These are phyloP conservation scores for Diutina scorzettiae DNA, from an alignment of 1,139 yeast genomes.

Conservation along the genomic window DNA sequence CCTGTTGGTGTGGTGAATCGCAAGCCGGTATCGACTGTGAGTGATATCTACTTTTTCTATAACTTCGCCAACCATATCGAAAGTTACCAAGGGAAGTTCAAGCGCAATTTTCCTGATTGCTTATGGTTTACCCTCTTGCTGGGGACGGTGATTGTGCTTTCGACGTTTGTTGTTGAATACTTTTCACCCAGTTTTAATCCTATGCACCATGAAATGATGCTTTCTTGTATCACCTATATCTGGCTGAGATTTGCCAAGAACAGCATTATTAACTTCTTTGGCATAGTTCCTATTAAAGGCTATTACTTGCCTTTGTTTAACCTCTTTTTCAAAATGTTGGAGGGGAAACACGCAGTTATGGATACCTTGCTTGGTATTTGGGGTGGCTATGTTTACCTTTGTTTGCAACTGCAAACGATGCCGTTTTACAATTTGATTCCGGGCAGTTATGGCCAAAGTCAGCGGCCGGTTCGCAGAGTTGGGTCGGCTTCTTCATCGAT, in stretches of 20 bases:
- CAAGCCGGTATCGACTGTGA: constrained; percentile 24
- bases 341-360: constrained; percentile 29
- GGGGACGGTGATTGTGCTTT: constrained; percentile 1
- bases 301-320: constrained; percentile 47
- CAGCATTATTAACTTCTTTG: constrained; percentile 38
- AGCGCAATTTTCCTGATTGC: constrained; percentile 42
- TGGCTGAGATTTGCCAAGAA: constrained; percentile 47
- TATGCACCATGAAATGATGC: constrained; percentile 26
- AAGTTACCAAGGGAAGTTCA: constrained; percentile 34
- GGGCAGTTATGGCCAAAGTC: constrained; percentile 26
- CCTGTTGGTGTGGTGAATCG: constrained; percentile 19
- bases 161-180: neutral
- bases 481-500: neutral
- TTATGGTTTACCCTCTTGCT: constrained; percentile 36
- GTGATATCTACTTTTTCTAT: constrained; percentile 47
- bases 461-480: neutral
- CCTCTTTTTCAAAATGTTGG: constrained; percentile 33
- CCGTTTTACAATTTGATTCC: constrained; percentile 32
- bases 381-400: constrained; percentile 48
- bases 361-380: constrained; percentile 36
- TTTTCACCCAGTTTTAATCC: neutral
- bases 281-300: constrained; percentile 45
- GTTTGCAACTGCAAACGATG: constrained; percentile 42
- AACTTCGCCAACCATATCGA: constrained; percentile 47
- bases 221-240: constrained; percentile 44